Evolutionary conservation across 768 basidiomycete genomes (phyloP), one percentile per base, ranked within the genome.

Genomic region (Naematelia encephala): DNA sequence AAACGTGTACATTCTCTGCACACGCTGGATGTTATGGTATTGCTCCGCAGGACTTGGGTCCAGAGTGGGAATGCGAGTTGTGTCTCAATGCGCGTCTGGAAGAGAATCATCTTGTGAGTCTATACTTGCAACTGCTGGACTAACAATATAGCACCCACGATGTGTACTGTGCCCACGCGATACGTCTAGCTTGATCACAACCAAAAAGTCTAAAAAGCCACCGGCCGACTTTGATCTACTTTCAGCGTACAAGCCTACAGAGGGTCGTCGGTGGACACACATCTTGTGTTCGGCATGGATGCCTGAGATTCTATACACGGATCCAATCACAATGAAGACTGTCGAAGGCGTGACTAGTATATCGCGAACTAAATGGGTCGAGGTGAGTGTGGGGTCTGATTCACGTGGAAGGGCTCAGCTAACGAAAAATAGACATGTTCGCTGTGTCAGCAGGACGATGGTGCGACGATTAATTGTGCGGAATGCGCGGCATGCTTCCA

Each of bases 211-310:
- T 4, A 73, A 73, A 45, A 55, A 45, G 28, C 39, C 60, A 10
- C 34, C 59, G 29, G 25, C 67, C 5, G 75, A 75, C 25, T 74
- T 78, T 60, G 72, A 76, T 39, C 50, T 70, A 34, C 27, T 93
- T 82, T 92, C 57, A 82, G 90, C 56, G 84, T 85, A 43, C 85
- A 94, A 93, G 71, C 90, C 90, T 5, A 94, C 92, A 0, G 92
- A 96, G 79, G 90, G 90, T 10, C 87, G 90, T 75, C 87, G 88
- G 56, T 96, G 92, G 92, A 86, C 86, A 0, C 94, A 98, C 73
- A 81, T 92, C 28, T 78, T 96, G 2, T 98, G 94, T 79, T 84
- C 92, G 1, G 85, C 89, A 0, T 97, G 91, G 78, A 84, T 86
- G 26, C 87, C 87, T 2, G 93, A 97, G 68, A 79, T 92, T n/a